Base-by-base conservation (phyloP, 495 filamentous ascomycete genomes). In the Terfezia claveryi region DNA sequence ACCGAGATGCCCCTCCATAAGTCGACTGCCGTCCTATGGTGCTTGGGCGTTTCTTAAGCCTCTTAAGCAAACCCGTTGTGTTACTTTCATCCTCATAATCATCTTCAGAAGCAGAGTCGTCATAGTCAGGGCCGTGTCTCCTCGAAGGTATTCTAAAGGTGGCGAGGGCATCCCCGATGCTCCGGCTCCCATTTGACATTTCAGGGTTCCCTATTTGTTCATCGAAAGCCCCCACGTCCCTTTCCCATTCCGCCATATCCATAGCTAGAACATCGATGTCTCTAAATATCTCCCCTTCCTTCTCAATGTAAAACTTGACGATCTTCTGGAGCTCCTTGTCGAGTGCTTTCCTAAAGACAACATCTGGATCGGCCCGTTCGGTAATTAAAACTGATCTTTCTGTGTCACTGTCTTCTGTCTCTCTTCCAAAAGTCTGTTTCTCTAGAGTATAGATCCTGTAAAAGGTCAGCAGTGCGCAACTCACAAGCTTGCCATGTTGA, bases 301-400 rank as follows among this genome's bases (percentile, higher is more conserved):
- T 96, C 51, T 82, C 68, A 55, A 77, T 76, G 68, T 85, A 96
- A 68, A 96, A 98, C 2, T 80, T 82, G 64, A 78, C 83, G 54
- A 96, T 82, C 71, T 94, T 96, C 67, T 95, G 87, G 54, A 98
- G 69, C 65, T 96, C 91, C 2, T 79, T 73, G 67, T 96, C 91
- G 9, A 98, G 74, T 36, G 86, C 81, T 54, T 80, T 78, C 52
- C 72, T 72, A 62, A 95, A 98, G 55, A 85, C 70, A 14, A 72
- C 68, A 67, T 96, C 87, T 36, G 86, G 78, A 59, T 94, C 80
- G 37, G 70, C 67, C 4, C 69, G 57, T 52, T 76, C 68, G 41
- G 67, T 68, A 53, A 98, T 79, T 23, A 95, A 74, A 3, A 91
- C 89, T 11, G 87, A 82, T 12, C 80, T 79, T 71, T 98, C 91